Base-by-base conservation (phyloP, 129 eudicot genomes). In the Sambucus nigra region DNA sequence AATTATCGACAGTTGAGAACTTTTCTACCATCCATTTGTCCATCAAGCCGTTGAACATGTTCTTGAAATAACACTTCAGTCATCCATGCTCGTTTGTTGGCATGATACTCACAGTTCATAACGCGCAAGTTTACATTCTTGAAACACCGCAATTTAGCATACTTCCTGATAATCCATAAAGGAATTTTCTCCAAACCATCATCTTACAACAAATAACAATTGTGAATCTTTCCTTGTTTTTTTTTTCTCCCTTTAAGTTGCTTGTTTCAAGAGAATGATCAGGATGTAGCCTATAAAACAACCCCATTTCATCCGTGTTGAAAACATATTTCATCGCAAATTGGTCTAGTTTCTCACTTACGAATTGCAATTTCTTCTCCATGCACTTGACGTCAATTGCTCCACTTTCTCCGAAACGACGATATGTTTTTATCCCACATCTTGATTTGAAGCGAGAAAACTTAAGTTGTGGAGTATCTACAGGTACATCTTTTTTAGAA, bases 41-140 rank as follows among this genome's bases (percentile, higher is more conserved):
- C 13, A 22, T 48, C 53, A 11, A 51, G 32, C 17, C 6, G 14
- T 7, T n/a, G 32, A 51, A 23, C 32, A 51, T 51, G 9, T 50
- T 63, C 58, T 63, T 63, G 38, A 16, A 63, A 63, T 4, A 65
- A 17, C 47, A 54, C 18, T n/a, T 45, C 16, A 65, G 55, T 44
- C 48, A 55, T 65, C 61, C 62, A 53, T 2, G 62, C 70, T 54
- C 55, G 13, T 54, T 63, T 51, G 68, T 51, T 63, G 26, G 68
- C 68, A 63, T 41, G 60, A n/a, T 51, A 63, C 25, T 63, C 61
- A 55, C 55, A 65, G 22, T 54, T 29, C 44, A 65, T 16, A 21
- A 41, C 53, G 4, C 41, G 19, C 45, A 64, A 2, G 54, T 64
- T 53, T 14, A 40, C 52, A 64, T 64, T 64, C 61, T 53, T 64